Conservation (phyloP, 495 filamentous ascomycete genomes). For the Saxophila tyrrhenica region DNA sequence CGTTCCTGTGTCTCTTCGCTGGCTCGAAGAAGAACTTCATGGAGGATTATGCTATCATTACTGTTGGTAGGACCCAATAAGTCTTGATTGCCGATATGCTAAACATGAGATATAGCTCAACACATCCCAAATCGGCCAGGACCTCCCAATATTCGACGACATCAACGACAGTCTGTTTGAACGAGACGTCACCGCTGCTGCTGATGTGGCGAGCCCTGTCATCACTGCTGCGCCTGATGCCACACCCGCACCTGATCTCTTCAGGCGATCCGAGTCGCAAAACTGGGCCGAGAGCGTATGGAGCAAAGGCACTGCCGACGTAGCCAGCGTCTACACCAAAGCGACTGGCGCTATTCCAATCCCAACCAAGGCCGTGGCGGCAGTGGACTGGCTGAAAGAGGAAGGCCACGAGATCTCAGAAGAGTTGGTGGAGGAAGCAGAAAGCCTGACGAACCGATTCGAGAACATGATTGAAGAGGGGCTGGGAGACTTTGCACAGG, state of each 20-base stretch:
- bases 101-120: slow-evolving; percentile 37
- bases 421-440: slow-evolving; percentile 18
- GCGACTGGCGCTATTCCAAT: not conserved
- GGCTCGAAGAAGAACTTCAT: slow-evolving; percentile 50
- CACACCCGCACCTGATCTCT: not conserved
- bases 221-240: not conserved
- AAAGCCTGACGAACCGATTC: slow-evolving; percentile 27
- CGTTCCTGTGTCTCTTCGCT: slow-evolving; percentile 59
- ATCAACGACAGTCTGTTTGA: slow-evolving; percentile 5
- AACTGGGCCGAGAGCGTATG: not conserved
- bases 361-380: not conserved
- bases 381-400: not conserved
- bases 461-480: slow-evolving; percentile 32
- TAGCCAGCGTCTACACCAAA: not conserved
- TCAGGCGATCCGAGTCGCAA: not conserved
- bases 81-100: not conserved
- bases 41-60: slow-evolving; percentile 52
- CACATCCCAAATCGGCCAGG: slow-evolving; percentile 45
- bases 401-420: not conserved
- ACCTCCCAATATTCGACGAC: slow-evolving; percentile 1
- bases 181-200: not conserved
- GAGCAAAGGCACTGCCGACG: not conserved
- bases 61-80: slow-evolving; percentile 36
- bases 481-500: slow-evolving; percentile 35
- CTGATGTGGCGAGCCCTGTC: not conserved